Conservation (phyloP, 2,329 filamentous ascomycete species). For the Paramyrothecium roridum region DNA sequence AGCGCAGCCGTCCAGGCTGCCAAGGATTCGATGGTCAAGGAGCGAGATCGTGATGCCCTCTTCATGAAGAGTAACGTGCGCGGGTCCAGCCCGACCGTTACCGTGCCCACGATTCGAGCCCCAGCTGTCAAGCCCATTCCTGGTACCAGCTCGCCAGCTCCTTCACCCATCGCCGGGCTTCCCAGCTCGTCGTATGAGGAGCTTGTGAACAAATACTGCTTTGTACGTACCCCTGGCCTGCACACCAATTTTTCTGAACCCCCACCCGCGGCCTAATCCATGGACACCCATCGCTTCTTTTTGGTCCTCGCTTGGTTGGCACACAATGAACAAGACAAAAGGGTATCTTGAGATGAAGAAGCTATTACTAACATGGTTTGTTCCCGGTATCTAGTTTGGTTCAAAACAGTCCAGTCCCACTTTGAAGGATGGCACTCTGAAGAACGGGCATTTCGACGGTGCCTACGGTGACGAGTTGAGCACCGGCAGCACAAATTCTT, state of each 20-base stretch:
- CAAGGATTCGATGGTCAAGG: constrained; percentile 58
- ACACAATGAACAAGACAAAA: constrained; percentile 11
- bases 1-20: constrained; percentile 76
- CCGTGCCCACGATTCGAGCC: constrained; percentile 17
- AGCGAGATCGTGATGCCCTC: constrained; percentile 49
- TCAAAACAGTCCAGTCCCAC: constrained; percentile 54
- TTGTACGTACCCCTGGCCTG: constrained; percentile 73
- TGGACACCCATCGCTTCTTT: neutral
- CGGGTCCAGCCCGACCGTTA: constrained; percentile 8
- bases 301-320: constrained; percentile 10
- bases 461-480: constrained; percentile 6
- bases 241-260: constrained; percentile 17
- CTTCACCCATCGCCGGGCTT: constrained; percentile 48
- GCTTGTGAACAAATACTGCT: constrained; percentile 98
- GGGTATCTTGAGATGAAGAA: constrained; percentile 19
- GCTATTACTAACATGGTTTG: constrained; percentile 34
- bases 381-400: constrained; percentile 48
- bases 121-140: constrained; percentile 19
- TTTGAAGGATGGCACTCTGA: constrained; percentile 45
- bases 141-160: constrained; percentile 41
- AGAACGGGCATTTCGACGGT: constrained; percentile 34
- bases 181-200: constrained; percentile 92
- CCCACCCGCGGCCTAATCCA: constrained; percentile 11
- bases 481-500: constrained; percentile 8
- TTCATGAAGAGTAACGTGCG: constrained; percentile 50